These are phyloP conservation scores for Leptosphaerulina australis DNA, from an alignment of 2,329 filamentous ascomycete genomes.

Conservation along the genomic window DNA sequence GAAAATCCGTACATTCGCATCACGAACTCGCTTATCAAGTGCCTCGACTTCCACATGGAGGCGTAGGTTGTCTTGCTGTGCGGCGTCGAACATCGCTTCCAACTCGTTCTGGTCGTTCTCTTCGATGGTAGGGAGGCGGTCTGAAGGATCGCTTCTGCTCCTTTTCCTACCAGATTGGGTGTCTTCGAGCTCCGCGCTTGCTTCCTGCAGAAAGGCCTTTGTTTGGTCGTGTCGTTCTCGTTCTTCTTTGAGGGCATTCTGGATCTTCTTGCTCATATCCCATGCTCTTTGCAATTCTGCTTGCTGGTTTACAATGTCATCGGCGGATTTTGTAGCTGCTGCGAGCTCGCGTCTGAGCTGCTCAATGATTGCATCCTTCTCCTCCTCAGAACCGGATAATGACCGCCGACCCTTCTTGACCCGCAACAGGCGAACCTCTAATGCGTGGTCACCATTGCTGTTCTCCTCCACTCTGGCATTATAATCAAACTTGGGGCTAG, in stretches of 20 bases:
- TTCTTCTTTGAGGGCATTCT: slow-evolving; percentile 38
- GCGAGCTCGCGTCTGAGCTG: slow-evolving; percentile 38
- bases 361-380: slow-evolving; percentile 36
- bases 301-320: slow-evolving; percentile 35
- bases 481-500: slow-evolving; percentile 20
- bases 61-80: slow-evolving; percentile 43
- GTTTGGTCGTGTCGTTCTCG: slow-evolving; percentile 36
- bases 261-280: slow-evolving; percentile 39
- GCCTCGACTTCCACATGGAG: slow-evolving; percentile 38
- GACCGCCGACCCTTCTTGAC: slow-evolving; percentile 38
- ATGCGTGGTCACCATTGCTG: slow-evolving; percentile 35
- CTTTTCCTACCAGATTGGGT: slow-evolving; percentile 12
- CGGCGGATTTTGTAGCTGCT: slow-evolving; percentile 24
- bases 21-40: slow-evolving; percentile 38
- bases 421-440: slow-evolving; percentile 40
- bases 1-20: slow-evolving; percentile 39
- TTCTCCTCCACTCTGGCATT: slow-evolving; percentile 21
- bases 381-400: slow-evolving; percentile 30
- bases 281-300: slow-evolving; percentile 42
- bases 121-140: slow-evolving; percentile 40
- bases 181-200: slow-evolving; percentile 23
- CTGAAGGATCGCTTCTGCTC: slow-evolving; percentile 20
- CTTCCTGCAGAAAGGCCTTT: slow-evolving; percentile 33
- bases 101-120: slow-evolving; percentile 44
- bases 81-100: slow-evolving; percentile 45